These are phyloP conservation scores for Corymbia citriodora DNA, from an alignment of 441 rosid species.

Conservation along the genomic window DNA sequence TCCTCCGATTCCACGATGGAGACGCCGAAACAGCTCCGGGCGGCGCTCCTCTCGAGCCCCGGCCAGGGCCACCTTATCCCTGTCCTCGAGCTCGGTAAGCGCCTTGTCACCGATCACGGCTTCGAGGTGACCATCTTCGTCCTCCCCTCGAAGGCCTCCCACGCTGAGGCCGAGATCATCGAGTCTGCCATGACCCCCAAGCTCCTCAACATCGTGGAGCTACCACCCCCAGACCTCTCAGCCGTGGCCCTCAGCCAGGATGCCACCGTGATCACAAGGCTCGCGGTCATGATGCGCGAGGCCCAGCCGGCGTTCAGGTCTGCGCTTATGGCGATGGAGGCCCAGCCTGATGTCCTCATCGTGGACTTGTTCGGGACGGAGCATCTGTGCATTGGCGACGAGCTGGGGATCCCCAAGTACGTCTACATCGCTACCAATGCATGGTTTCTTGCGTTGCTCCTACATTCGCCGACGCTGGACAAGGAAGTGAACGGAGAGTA, in stretches of 20 bases:
- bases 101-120: not conserved
- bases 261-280: not conserved
- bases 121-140: not conserved
- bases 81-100: not conserved
- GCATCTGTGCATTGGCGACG: not conserved
- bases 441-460: slow-evolving; percentile 6
- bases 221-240: not conserved
- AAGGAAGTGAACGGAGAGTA: not conserved
- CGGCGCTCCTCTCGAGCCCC: not conserved
- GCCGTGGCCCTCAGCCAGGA: not conserved
- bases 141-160: not conserved
- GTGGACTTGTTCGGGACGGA: not conserved
- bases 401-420: not conserved
- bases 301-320: not conserved
- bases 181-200: not conserved
- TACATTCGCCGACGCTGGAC: slow-evolving; percentile 35
- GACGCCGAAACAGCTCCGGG: not conserved
- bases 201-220: not conserved
- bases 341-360: not conserved
- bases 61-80: not conserved
- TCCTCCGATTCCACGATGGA: not conserved
- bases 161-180: not conserved
- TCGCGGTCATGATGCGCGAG: slow-evolving; percentile 15
- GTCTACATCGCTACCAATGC: not conserved
- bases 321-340: not conserved